A percentile compares a stretch with the other conserved stretches of the same genome.
Evolutionary conservation across 2,329 filamentous ascomycete genomes (phyloP).

Genomic region (Cordyceps cicadae): DNA sequence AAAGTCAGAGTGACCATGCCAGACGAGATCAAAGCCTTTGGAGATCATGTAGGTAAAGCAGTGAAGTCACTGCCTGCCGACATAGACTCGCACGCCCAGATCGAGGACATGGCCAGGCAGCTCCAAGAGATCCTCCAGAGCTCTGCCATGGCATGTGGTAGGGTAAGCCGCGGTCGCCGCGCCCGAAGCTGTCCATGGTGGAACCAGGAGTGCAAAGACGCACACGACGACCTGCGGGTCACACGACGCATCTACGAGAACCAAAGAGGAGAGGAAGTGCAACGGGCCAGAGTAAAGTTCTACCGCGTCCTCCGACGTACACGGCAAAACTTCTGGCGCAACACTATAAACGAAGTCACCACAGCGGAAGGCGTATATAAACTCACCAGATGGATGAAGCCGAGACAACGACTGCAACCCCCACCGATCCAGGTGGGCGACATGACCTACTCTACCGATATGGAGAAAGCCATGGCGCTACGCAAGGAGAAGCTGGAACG

Average conservation of each 20-base stretch:
- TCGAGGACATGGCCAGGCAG: background rate
- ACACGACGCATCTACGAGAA: conserved; percentile 1
- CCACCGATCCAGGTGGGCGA: conserved; percentile 1
- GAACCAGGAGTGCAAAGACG: conserved; percentile 3
- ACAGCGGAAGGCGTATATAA: background rate
- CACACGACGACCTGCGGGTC: background rate
- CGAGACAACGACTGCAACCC: background rate
- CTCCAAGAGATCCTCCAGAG: background rate
- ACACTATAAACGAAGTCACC: background rate
- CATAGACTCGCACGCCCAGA: background rate
- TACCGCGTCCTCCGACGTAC: background rate
- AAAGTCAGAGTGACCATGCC: background rate
- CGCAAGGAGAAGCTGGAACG: conserved; percentile 4
- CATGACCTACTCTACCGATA: conserved; percentile 1
- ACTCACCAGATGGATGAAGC: conserved; percentile 5
- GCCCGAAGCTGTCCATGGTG: background rate
- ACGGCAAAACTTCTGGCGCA: background rate
- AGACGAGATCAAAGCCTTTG: background rate
- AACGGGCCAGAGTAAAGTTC: background rate
- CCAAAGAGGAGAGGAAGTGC: background rate
- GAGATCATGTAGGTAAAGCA: background rate
- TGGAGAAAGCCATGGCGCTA: conserved; percentile 3
- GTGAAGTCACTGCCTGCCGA: background rate
- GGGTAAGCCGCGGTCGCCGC: background rate
- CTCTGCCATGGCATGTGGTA: background rate